Percentiles rank a stretch among this genome's conserved stretches.
Conservation (phyloP, 805 yeast species). For the Kockiozyma suomiensis region DNA sequence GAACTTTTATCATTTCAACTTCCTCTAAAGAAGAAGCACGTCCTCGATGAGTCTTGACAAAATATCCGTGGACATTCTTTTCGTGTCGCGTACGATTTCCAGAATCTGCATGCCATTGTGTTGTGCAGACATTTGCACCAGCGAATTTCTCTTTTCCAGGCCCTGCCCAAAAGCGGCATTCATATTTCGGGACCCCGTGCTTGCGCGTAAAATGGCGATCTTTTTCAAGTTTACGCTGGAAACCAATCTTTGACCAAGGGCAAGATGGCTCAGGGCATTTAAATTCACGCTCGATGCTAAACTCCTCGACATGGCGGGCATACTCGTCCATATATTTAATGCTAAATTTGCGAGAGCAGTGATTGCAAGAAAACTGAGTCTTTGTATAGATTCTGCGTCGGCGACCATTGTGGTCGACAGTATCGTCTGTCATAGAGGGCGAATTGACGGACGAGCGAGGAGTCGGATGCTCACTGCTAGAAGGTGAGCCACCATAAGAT, state of each 20-base stretch:
- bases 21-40: slow-evolving; percentile 14
- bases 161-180: slow-evolving; percentile 39
- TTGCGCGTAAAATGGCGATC: slow-evolving; percentile 38
- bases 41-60: slow-evolving; percentile 21
- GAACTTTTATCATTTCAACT: slow-evolving; percentile 3
- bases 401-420: slow-evolving; percentile 28
- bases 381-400: slow-evolving; percentile 26
- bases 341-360: slow-evolving; percentile 25
- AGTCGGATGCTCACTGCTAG: neutral
- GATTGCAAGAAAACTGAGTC: slow-evolving; percentile 26
- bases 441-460: neutral
- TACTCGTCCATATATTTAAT: slow-evolving; percentile 16
- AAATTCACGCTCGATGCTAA: slow-evolving; percentile 34
- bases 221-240: slow-evolving; percentile 39
- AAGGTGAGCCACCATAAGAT: neutral
- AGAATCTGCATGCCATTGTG: slow-evolving; percentile 40
- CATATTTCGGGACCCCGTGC: slow-evolving; percentile 39
- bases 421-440: neutral
- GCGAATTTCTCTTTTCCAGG: slow-evolving; percentile 36
- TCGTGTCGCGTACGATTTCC: slow-evolving; percentile 39
- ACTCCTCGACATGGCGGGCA: slow-evolving; percentile 24
- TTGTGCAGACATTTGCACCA: slow-evolving; percentile 37
- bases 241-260: slow-evolving; percentile 39
- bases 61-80: slow-evolving; percentile 37
- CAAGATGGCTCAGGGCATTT: slow-evolving; percentile 37